Evolutionary conservation across 768 basidiomycete species (phyloP), one percentile per base, ranked within the genome.

Genomic region (Phylloporus sp.): DNA sequence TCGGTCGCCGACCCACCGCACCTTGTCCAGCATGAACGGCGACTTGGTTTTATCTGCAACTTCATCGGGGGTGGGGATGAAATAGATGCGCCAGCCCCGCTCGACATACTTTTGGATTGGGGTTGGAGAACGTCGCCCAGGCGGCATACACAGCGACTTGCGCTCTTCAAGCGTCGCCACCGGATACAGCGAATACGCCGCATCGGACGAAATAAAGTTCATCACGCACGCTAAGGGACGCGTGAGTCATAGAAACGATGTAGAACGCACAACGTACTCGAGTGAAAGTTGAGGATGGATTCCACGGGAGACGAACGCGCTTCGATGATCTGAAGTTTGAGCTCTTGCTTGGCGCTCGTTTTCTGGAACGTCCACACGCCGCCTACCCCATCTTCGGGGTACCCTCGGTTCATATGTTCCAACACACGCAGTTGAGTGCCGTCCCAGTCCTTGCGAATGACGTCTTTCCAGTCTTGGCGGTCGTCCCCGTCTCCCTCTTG

Each of bases 211-310:
- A 44, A 79, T 74, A 3, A 76, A 47, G 53, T 78, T 79, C 73
- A 77, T 35, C 9, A 54, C 48, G 22, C 24, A 34, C 8, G 52
- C 52, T 53, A 27, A 3, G 20, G 10, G 6, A 4, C 8, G 20
- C 6, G 1, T 34, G n/a, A 41, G 15, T 1, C 49, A 18, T 35
- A 35, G 5, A 12, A n/a, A n/a, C n/a, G n/a, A n/a, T n/a, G n/a
- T n/a, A n/a, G n/a, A 24, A 18, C 16, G 24, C 12, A 26, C 0
- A 12, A 63, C 76, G 24, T 35, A 80, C 79, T 77, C 0, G 74
- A 76, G 49, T 80, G 80, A 47, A 79, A 80, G 7, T 58, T 56
- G 2, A 80, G 48, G n/a, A 81, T 73, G 68, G 13, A 61, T 61
- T 41, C 56, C 9, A 42, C 49, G 6, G 22, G 73, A 54, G 29